phyloP scores from a whole-genome alignment of 805 yeast species.

The Ogataea angusta region DNA sequence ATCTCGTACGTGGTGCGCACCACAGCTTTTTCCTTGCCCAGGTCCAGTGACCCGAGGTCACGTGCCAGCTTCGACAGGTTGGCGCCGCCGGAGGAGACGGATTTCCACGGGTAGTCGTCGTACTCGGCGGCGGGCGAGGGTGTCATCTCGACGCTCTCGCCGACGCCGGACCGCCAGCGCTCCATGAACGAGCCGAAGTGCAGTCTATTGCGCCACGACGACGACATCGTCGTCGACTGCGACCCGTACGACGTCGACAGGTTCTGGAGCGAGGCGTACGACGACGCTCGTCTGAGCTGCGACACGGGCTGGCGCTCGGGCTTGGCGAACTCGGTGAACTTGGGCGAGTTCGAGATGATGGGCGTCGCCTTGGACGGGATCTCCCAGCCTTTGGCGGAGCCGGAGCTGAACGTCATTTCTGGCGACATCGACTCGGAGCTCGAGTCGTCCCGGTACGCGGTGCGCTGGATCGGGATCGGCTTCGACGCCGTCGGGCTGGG shows the following conservation, averaged over 20 bases:
- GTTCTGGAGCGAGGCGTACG: slow-evolving; percentile 35
- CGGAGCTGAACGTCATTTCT: slow-evolving; percentile 12
- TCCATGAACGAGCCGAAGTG: slow-evolving; percentile 31
- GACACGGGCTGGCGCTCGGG: slow-evolving; percentile 23
- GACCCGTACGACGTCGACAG: slow-evolving; percentile 38
- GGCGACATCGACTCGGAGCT: slow-evolving; percentile 13
- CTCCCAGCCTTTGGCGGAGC: slow-evolving; percentile 42
- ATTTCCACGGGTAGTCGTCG: slow-evolving; percentile 30
- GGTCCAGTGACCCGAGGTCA: slow-evolving; percentile 8
- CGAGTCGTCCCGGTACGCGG: slow-evolving; percentile 5
- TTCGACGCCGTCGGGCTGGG: slow-evolving; percentile 9
- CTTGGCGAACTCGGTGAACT: slow-evolving; percentile 14
- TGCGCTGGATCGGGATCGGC: slow-evolving; percentile 24
- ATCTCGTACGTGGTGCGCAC: not conserved
- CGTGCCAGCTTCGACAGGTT: slow-evolving; percentile 3
- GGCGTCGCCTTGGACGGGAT: slow-evolving; percentile 31
- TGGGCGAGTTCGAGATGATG: slow-evolving; percentile 22
- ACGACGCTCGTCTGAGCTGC: slow-evolving; percentile 27
- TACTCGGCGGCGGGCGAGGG: slow-evolving; percentile 29
- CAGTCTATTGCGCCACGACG: slow-evolving; percentile 28
- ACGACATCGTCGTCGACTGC: slow-evolving; percentile 15
- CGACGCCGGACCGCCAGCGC: slow-evolving; percentile 21
- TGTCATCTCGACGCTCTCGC: slow-evolving; percentile 11
- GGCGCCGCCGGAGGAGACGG: slow-evolving; percentile 7
- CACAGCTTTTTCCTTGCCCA: slow-evolving; percentile 3